These are phyloP conservation scores for Hansenula lynferdii DNA, from an alignment of 1,139 yeast species.

Conservation along the genomic window DNA sequence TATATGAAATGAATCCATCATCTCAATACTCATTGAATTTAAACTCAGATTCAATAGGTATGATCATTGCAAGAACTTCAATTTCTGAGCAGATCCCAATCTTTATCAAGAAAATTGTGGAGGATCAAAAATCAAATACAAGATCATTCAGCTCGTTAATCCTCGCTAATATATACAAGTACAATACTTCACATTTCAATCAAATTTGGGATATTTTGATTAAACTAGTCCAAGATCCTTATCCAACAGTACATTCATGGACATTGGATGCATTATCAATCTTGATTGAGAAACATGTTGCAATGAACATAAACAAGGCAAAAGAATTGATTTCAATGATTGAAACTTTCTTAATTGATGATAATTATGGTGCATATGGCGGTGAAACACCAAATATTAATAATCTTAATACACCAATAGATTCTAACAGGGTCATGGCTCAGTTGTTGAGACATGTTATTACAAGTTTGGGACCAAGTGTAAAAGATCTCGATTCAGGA, in stretches of 20 bases:
- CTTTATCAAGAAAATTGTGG: conserved; percentile 58
- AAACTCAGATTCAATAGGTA: conserved; percentile 68
- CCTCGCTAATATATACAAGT: conserved; percentile 54
- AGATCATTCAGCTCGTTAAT: conserved; percentile 64
- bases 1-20: conserved; percentile 28
- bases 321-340: conserved; percentile 42
- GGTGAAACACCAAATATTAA: conserved; percentile 38
- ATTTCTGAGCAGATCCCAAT: conserved; percentile 47
- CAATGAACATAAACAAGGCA: conserved; percentile 37
- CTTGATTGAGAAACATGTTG: conserved; percentile 53
- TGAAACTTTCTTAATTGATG: conserved; percentile 42
- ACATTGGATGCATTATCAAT: conserved; percentile 56
- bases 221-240: conserved; percentile 72
- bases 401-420: conserved; percentile 40
- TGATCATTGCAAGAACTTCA: conserved; percentile 41
- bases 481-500: conserved; percentile 26
- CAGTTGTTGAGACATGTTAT: conserved; percentile 38
- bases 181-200: conserved; percentile 38
- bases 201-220: conserved; percentile 51
- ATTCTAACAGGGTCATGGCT: conserved; percentile 35
- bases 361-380: conserved; percentile 50
- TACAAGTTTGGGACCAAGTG: conserved; percentile 46
- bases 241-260: conserved; percentile 77
- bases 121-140: conserved; percentile 52
- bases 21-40: conserved; percentile 36